A percentile compares a stretch with the other conserved stretches of the same genome.
Conservation (phyloP, 805 yeast species). For the Priceomyces haplophilus region DNA sequence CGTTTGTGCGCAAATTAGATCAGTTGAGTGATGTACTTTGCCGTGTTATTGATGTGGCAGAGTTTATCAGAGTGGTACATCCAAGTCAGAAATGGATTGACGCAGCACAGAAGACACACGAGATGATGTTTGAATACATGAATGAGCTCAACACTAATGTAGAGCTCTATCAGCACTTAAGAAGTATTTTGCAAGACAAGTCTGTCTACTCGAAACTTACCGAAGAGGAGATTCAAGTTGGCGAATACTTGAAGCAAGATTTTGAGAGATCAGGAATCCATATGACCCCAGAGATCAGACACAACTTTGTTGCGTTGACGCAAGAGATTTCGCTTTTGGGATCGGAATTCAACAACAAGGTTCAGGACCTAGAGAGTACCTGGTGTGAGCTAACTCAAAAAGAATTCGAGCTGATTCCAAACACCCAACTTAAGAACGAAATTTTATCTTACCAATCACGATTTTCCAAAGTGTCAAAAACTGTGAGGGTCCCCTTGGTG, state of each 20-base stretch:
- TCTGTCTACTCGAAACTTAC: constrained; percentile 38
- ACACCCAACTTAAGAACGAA: constrained; percentile 19
- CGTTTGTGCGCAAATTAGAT: constrained; percentile 68
- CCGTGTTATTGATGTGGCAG: constrained; percentile 90
- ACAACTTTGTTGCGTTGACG: constrained; percentile 71
- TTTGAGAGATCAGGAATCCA: constrained; percentile 88
- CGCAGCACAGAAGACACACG: constrained; percentile 87
- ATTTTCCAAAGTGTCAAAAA: constrained; percentile 13
- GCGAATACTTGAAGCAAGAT: constrained; percentile 73
- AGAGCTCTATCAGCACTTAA: constrained; percentile 60
- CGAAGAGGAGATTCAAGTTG: constrained; percentile 79
- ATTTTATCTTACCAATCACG: constrained; percentile 26
- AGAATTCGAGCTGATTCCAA: constrained; percentile 29
- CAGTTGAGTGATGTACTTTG: constrained; percentile 84
- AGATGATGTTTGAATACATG: constrained; percentile 89
- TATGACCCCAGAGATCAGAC: constrained; percentile 62
- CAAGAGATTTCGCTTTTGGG: constrained; percentile 80
- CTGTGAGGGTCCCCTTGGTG: constrained; percentile 35
- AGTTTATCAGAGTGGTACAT: constrained; percentile 84
- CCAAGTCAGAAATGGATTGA: constrained; percentile 67
- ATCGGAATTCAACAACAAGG: constrained; percentile 63
- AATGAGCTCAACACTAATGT: constrained; percentile 84
- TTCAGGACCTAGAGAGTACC: constrained; percentile 31
- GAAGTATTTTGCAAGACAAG: constrained; percentile 48
- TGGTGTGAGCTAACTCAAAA: constrained; percentile 35